A percentile compares a stretch with the other conserved stretches of the same genome.
Evolutionary conservation across 2,329 filamentous ascomycete species (phyloP).

Genomic region (Mariannaea sp.): DNA sequence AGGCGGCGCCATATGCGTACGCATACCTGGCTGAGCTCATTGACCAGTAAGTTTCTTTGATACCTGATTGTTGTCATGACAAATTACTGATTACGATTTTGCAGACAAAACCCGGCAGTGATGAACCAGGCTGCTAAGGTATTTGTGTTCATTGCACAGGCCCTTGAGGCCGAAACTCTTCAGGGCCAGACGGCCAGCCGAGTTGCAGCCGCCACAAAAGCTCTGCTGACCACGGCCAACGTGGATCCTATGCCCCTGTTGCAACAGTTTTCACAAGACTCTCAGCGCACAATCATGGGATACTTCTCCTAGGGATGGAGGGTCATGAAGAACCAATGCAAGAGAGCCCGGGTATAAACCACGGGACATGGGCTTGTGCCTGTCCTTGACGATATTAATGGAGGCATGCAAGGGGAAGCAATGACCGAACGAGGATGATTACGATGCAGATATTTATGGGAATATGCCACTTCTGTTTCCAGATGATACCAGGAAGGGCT

Average conservation of each 20-base stretch:
- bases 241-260: constrained; percentile 78
- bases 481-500: constrained; percentile 33
- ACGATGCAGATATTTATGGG: constrained; percentile 30
- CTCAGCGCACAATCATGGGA: constrained; percentile 77
- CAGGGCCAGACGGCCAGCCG: constrained; percentile 80
- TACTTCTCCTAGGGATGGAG: constrained; percentile 67
- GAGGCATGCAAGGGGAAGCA: constrained; percentile 14
- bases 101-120: constrained; percentile 83
- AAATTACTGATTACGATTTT: constrained; percentile 35
- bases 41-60: constrained; percentile 74
- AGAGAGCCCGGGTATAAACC: constrained; percentile 7
- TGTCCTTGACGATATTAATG: constrained; percentile 22
- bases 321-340: constrained; percentile 10
- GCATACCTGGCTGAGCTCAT: constrained; percentile 90
- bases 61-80: background rate
- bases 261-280: constrained; percentile 75
- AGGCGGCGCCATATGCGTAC: constrained; percentile 95
- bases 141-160: constrained; percentile 84
- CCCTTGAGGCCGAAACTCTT: constrained; percentile 87
- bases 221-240: constrained; percentile 72
- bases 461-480: constrained; percentile 28
- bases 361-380: constrained; percentile 4
- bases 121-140: constrained; percentile 77
- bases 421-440: constrained; percentile 20
- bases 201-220: constrained; percentile 78